Evolutionary conservation across 2,329 filamentous ascomycete species (phyloP).

Genomic region (Nigrospora osmanthi): DNA sequence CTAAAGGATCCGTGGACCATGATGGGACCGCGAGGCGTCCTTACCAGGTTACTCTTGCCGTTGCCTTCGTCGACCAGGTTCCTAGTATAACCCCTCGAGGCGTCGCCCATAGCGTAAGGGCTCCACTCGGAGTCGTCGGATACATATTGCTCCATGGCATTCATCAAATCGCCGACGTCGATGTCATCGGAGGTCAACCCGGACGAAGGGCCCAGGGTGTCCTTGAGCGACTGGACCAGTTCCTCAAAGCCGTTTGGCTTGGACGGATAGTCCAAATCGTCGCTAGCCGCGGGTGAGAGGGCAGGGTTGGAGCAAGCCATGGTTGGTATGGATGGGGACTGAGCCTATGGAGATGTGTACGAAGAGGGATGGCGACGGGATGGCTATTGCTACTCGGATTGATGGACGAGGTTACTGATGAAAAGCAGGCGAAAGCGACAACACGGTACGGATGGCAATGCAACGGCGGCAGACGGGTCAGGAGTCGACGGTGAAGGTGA

Average conservation of each 20-base stretch:
- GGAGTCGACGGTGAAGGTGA: too few relatives aligned
- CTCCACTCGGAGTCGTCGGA: constrained; percentile 65
- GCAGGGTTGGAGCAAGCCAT: too few relatives aligned
- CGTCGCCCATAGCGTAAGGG: constrained; percentile 67
- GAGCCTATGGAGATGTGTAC: too few relatives aligned
- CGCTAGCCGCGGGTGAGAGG: too few relatives aligned
- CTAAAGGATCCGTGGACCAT: neutral
- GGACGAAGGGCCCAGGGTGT: constrained; percentile 69
- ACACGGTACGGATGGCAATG: too few relatives aligned
- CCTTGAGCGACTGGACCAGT: constrained; percentile 67
- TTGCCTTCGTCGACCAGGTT: constrained; percentile 90
- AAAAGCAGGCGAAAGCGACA: too few relatives aligned
- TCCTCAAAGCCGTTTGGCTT: constrained; percentile 45
- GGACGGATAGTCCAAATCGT: too few relatives aligned
- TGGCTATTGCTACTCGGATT: too few relatives aligned
- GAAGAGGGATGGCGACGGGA: too few relatives aligned
- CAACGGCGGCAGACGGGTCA: too few relatives aligned
- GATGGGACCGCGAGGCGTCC: constrained; percentile 8
- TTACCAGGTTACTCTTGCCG: constrained; percentile 49
- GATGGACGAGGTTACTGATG: too few relatives aligned
- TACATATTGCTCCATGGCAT: constrained; percentile 67
- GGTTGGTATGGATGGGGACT: too few relatives aligned
- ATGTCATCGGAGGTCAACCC: constrained; percentile 78
- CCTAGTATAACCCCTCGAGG: constrained; percentile 66
- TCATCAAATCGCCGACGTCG: constrained; percentile 62